phyloP scores from a whole-genome alignment of 495 filamentous ascomycete genomes.

The Evansstolkia leycettana region DNA sequence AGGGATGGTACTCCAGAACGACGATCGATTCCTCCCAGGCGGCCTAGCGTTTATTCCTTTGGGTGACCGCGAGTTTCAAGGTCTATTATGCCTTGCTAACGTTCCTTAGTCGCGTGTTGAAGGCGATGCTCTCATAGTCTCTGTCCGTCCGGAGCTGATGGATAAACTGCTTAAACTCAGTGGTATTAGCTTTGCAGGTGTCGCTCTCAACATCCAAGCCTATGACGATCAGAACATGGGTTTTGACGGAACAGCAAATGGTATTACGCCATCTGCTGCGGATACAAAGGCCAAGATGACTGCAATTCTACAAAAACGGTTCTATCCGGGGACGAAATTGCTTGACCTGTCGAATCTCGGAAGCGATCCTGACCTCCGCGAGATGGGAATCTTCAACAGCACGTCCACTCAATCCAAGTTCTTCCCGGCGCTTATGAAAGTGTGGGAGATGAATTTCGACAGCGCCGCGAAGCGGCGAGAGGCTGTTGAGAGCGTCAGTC shows the following conservation, averaged over 20 bases:
- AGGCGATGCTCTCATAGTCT: slow-evolving; percentile 57
- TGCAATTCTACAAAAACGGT: slow-evolving; percentile 58
- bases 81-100: slow-evolving; percentile 59
- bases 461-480: slow-evolving; percentile 52
- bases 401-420: slow-evolving; percentile 68
- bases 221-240: slow-evolving; percentile 14
- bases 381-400: slow-evolving; percentile 64
- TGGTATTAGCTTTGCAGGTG: slow-evolving; percentile 51
- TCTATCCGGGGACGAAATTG: slow-evolving; percentile 54
- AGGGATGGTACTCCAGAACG: slow-evolving; percentile 42
- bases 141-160: slow-evolving; percentile 49
- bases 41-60: slow-evolving; percentile 23
- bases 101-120: slow-evolving; percentile 56
- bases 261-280: slow-evolving; percentile 22
- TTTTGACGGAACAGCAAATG: slow-evolving; percentile 14
- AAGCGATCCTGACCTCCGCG: slow-evolving; percentile 50
- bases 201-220: slow-evolving; percentile 40
- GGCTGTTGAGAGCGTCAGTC: slow-evolving; percentile 61
- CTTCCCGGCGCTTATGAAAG: slow-evolving; percentile 76
- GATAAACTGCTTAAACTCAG: slow-evolving; percentile 49
- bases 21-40: slow-evolving; percentile 34
- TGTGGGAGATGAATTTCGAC: slow-evolving; percentile 62
- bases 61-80: slow-evolving; percentile 39
- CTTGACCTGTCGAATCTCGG: slow-evolving; percentile 68
- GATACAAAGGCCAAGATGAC: slow-evolving; percentile 34